Evolutionary conservation across 176 grass and related monocot species (phyloP), one percentile per base, ranked within the genome.

Genomic region (Eleusine coracana): DNA sequence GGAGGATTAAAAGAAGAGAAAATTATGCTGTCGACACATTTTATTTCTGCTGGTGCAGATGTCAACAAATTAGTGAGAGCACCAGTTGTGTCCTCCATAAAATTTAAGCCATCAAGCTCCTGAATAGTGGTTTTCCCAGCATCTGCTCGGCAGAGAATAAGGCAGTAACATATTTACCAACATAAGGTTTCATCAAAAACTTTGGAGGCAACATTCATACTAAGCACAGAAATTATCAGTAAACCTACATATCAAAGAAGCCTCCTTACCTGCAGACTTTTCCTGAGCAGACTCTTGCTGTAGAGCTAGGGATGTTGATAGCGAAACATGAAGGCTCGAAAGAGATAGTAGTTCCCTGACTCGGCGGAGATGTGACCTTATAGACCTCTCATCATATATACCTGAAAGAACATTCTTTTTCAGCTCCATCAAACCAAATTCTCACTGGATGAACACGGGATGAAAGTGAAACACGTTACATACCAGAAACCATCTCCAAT

Each of bases 1-100:
- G 97, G 97, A 94, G 97, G 97, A 73, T 99, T 99, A 55, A 99
- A 94, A 54, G 93, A 96, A 45, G 93, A 99, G 88, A 94, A 96
- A 82, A 96, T 75, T 42, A 99, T 89, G 87, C 85, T 90, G 13
- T 90, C 97, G 8, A 96, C 61, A 17, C 97, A 96, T 85, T 92
- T 96, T 75, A 99, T 90, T 34, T 96, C 97, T 73, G 79, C 31
- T 73, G 85, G 89, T 79, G 68, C 68, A 45, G 89, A 80, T 76
- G 85, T 44, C 74, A 94, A 69, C 71, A 96, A 84, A 89, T 90
- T 93, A 74, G 74, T 82, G 34, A 94, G 73, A 60, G 85, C 84
- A 50, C 78, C 70, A 74, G 89, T 77, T 54, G 44, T 86, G 38
- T 99, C 93, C 85, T 92, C 97, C 84, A 99, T 87, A 74, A 86